Conservation (phyloP, 345 rosid genomes). For the Garcia nutans region DNA sequence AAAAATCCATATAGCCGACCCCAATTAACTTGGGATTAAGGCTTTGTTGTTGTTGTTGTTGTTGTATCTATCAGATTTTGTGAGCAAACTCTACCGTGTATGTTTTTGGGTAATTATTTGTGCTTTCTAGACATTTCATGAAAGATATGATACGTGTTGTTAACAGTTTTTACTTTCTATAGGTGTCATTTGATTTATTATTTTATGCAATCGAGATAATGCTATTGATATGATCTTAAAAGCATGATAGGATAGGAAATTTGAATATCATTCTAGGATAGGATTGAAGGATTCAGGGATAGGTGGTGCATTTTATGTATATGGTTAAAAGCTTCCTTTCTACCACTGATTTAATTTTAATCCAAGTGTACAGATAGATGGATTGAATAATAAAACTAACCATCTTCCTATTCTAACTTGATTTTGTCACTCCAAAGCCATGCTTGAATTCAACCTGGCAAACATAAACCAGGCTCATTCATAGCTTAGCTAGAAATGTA, state of each 20-base stretch:
- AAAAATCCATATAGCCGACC: no score
- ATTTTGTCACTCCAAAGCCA: not conserved
- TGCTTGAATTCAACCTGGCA: not conserved
- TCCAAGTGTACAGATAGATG: no score
- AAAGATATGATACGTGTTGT: not conserved
- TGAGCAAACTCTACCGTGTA: not conserved
- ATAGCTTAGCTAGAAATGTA: no score
- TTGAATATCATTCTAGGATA: not conserved
- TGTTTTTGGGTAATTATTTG: not conserved
- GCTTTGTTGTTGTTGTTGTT: no score
- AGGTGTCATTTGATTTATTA: not conserved
- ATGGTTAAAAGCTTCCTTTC: no score
- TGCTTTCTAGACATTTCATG: not conserved
- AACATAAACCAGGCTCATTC: not conserved
- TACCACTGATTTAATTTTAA: no score
- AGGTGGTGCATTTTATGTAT: no score
- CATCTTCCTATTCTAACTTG: not conserved
- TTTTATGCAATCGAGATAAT: not conserved
- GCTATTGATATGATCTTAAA: not conserved
- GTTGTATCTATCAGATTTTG: not conserved
- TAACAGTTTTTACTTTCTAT: not conserved
- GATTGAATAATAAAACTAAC: not conserved
- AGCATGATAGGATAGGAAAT: no score
- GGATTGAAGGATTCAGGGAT: no score
- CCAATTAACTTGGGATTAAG: no score